Conservation (phyloP, 805 yeast species). For the Jamesozyma lodderae region DNA sequence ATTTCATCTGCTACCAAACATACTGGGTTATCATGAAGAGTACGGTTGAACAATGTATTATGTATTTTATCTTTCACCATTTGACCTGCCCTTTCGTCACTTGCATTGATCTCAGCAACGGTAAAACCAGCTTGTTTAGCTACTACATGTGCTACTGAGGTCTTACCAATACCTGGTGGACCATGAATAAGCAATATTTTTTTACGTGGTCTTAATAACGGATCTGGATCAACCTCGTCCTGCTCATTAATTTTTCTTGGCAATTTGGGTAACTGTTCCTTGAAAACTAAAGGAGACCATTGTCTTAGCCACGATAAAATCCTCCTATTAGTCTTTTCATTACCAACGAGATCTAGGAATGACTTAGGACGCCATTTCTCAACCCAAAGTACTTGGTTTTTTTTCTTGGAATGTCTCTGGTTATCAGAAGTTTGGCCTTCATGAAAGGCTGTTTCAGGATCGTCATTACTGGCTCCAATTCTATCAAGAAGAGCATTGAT, state of each 20-base stretch:
- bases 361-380: constrained; percentile 61
- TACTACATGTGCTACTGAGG: constrained; percentile 76
- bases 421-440: not conserved
- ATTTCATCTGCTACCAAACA: constrained; percentile 85
- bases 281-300: constrained; percentile 56
- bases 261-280: constrained; percentile 32
- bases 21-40: constrained; percentile 64
- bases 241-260: constrained; percentile 8
- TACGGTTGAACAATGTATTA: constrained; percentile 57
- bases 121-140: constrained; percentile 77
- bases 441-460: not conserved
- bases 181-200: constrained; percentile 75
- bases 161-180: constrained; percentile 90
- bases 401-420: not conserved
- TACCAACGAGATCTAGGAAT: constrained; percentile 63
- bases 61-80: constrained; percentile 44
- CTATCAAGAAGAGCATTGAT: constrained; percentile 31
- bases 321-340: constrained; percentile 52
- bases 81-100: constrained; percentile 63
- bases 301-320: constrained; percentile 56
- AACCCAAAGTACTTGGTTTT: constrained; percentile 34
- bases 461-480: constrained; percentile 19
- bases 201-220: constrained; percentile 48
- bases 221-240: constrained; percentile 31
- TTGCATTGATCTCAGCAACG: constrained; percentile 78